These are phyloP conservation scores for Penicillium sp. DNA, from an alignment of 2,329 filamentous ascomycete genomes.

Conservation along the genomic window DNA sequence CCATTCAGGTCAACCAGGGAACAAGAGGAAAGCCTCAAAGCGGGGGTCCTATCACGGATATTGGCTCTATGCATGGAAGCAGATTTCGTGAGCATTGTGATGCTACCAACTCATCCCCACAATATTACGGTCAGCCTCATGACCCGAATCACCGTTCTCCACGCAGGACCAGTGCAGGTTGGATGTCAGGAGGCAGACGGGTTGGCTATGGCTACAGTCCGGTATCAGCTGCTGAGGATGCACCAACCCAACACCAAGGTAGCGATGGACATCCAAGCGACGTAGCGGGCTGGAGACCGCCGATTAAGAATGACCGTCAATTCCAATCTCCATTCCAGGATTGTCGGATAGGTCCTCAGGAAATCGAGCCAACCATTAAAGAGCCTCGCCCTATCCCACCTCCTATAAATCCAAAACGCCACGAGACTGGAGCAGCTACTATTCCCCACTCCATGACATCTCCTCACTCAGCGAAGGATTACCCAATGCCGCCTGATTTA, in stretches of 20 bases:
- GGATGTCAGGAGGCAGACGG: constrained; percentile 42
- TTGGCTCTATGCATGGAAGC: constrained; percentile 12
- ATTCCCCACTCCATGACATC: not conserved
- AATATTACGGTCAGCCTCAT: not conserved
- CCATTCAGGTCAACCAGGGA: not conserved
- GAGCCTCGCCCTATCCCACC: not conserved
- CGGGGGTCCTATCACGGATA: not conserved
- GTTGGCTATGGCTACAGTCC: constrained; percentile 41
- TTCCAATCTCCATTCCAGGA: not conserved
- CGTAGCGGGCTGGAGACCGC: not conserved
- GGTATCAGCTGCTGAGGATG: constrained; percentile 27
- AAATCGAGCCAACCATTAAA: not conserved
- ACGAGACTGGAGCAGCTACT: not conserved
- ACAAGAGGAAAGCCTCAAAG: not conserved
- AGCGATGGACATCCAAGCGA: not conserved
- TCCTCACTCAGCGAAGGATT: not conserved
- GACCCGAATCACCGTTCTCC: constrained; percentile 10
- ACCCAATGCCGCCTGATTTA: constrained; percentile 1
- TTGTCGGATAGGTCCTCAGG: not conserved
- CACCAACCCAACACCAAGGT: not conserved
- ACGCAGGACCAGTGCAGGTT: constrained; percentile 41
- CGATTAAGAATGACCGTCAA: not conserved
- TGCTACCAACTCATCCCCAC: not conserved
- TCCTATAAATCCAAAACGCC: not conserved
- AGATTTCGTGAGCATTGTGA: constrained; percentile 37